Percentiles rank a stretch among this genome's conserved stretches.
Conservation (phyloP, 2,329 filamentous ascomycete species). For the Aspergillus novoparasiticus region DNA sequence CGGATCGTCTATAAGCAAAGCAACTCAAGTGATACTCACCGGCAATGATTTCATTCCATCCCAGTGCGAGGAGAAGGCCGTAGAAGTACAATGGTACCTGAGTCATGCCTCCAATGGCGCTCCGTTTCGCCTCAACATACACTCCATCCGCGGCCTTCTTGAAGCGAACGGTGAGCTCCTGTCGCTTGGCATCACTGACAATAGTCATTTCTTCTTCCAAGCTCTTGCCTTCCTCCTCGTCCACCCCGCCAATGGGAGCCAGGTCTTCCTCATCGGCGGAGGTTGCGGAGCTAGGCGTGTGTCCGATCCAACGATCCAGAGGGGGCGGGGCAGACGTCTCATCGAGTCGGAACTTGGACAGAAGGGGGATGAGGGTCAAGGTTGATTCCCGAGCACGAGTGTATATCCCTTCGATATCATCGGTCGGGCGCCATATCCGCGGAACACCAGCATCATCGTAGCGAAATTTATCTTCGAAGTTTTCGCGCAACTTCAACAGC, state of each 20-base stretch:
- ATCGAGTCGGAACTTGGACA: conserved; percentile 79
- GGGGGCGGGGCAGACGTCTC: conserved; percentile 76
- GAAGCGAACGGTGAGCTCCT: conserved; percentile 90
- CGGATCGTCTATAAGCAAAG: not conserved
- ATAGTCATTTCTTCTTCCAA: conserved; percentile 96
- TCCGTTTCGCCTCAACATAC: conserved; percentile 96
- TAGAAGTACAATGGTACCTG: conserved; percentile 97
- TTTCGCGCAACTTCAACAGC: conserved; percentile 90
- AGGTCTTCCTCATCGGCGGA: conserved; percentile 89
- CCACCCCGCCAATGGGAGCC: conserved; percentile 84
- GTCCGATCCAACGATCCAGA: conserved; percentile 81
- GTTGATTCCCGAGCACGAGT: conserved; percentile 91
- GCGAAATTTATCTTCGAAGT: conserved; percentile 98
- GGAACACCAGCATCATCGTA: conserved; percentile 95
- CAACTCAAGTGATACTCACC: conserved; percentile 61
- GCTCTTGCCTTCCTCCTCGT: conserved; percentile 92
- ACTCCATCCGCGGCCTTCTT: conserved; percentile 98
- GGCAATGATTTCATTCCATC: conserved; percentile 98
- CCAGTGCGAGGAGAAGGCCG: conserved; percentile 79
- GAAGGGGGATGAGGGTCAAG: conserved; percentile 82
- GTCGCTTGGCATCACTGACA: conserved; percentile 84
- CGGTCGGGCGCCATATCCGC: conserved; percentile 91
- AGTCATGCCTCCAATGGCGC: conserved; percentile 91
- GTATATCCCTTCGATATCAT: conserved; percentile 96
- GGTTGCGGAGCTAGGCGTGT: conserved; percentile 72